Evolutionary conservation across 495 filamentous ascomycete species (phyloP), one percentile per base, ranked within the genome.

Genomic region (Baudoinia panamericana): DNA sequence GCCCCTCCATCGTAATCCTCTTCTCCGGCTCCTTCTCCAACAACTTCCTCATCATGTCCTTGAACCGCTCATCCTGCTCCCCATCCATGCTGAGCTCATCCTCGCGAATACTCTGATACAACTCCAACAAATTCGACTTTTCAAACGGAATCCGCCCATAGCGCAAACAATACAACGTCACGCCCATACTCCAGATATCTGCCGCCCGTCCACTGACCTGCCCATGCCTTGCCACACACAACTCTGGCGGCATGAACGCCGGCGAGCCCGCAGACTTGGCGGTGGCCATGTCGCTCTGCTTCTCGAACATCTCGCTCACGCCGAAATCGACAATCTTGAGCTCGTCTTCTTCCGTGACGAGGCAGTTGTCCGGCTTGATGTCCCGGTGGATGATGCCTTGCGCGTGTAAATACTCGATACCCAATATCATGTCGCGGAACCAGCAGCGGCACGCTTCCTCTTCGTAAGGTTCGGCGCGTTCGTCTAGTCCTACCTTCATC

Each of bases 141-240:
- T 82, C 80, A 51, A 95, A 97, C 0, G 90, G 90, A 30, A 97
- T 72, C 29, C 62, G 66, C 11, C 90, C 90, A 57, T 90, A 97
- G 29, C 82, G 71, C 16, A 97, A 68, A 57, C 90, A 97, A 55
- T 93, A 96, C 10, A 97, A 62, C 1, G 87, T 88, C 2, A 95
- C 80, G 6, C 90, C 90, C 92, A 97, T 97, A 0, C 92, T 93
- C 90, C 90, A 97, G 21, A 96, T 81, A 62, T 97, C 90, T 5
- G 85, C 84, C 3, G 90, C 85, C 53, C 73, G 83, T 17, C 90
- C 90, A 3, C 79, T 83, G 1, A 96, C 77, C 50, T 85, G 76
- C 9, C 88, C 88, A 56, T 95, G 90, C 41, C 74, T 87, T 6
- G 75, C 77, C 25, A 90, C 76, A 53, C 90, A 97, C 18, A 97